phyloP scores from a whole-genome alignment of 371 early-diverging fungal genomes.

The Nosema muscidifuracis region DNA sequence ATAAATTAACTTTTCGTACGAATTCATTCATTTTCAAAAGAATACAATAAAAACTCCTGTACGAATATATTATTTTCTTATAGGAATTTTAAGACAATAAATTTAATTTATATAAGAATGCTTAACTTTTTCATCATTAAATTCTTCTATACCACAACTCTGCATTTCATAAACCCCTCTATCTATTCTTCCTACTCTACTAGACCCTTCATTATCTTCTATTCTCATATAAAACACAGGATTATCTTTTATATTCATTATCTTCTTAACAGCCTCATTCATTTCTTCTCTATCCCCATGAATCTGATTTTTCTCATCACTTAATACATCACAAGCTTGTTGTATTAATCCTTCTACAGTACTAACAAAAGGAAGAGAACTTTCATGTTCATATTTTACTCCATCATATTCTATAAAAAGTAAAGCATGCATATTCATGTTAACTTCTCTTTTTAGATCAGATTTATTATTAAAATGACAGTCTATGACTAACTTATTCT shows the following conservation, averaged over 20 bases:
- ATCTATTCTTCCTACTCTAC: constrained; percentile 37
- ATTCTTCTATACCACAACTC: constrained; percentile 24
- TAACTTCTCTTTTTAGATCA: constrained; percentile 28
- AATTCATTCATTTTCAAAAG: too few species aligned
- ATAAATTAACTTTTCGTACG: too few species aligned
- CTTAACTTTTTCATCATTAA: constrained; percentile 42
- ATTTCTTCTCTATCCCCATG: neutral
- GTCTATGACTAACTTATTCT: constrained; percentile 19
- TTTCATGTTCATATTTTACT: constrained; percentile 13
- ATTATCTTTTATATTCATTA: constrained; percentile 1
- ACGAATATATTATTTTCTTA: too few species aligned
- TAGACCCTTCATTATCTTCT: constrained; percentile 39
- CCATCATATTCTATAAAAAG: constrained; percentile 18
- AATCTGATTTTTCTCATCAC: neutral
- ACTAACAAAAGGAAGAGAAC: neutral
- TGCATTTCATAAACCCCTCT: constrained; percentile 30
- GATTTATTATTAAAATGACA: constrained; percentile 25
- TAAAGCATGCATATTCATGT: constrained; percentile 10
- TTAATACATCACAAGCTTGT: constrained; percentile 8
- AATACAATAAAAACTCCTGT: too few species aligned
- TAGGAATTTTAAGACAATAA: too few species aligned
- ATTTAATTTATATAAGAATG: constrained; percentile 1
- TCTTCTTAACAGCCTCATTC: constrained; percentile 12
- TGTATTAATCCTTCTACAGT: constrained; percentile 31
- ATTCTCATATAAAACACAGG: constrained; percentile 43